Percentiles rank a stretch among this genome's conserved stretches.
These are phyloP conservation scores for Rhexocercosporidium sp. DNA, from an alignment of 2,329 filamentous ascomycete genomes.

Conservation along the genomic window DNA sequence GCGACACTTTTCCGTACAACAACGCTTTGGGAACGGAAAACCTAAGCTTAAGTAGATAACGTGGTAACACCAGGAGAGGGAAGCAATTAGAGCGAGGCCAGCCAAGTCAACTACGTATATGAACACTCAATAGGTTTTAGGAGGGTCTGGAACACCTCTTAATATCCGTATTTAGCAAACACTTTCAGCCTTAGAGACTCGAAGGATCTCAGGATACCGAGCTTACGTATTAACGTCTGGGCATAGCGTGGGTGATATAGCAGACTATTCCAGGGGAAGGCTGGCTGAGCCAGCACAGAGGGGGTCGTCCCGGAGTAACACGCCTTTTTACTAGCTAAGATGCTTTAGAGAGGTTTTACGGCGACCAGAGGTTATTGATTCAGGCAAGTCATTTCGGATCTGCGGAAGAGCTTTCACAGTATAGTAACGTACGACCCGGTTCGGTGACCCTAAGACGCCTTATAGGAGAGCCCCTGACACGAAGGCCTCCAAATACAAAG, in stretches of 20 bases:
- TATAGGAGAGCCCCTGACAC: neutral
- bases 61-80: neutral
- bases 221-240: neutral
- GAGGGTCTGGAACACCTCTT: neutral
- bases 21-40: neutral
- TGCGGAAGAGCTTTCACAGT: neutral
- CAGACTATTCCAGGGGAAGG: neutral
- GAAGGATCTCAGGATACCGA: neutral
- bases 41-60: neutral
- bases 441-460: neutral
- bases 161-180: neutral
- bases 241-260: neutral
- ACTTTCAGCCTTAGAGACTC: neutral
- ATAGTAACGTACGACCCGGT: neutral
- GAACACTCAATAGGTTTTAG: neutral
- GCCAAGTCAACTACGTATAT: neutral
- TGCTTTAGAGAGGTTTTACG: neutral
- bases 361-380: neutral
- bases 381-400: neutral
- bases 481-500: neutral
- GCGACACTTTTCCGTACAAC: conserved; percentile 1
- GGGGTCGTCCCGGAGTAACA: neutral
- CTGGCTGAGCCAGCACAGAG: neutral
- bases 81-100: neutral
- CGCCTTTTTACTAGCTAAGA: too few relatives aligned